Conservation (phyloP, 106 monocot species). For the Chionographis japonica region DNA sequence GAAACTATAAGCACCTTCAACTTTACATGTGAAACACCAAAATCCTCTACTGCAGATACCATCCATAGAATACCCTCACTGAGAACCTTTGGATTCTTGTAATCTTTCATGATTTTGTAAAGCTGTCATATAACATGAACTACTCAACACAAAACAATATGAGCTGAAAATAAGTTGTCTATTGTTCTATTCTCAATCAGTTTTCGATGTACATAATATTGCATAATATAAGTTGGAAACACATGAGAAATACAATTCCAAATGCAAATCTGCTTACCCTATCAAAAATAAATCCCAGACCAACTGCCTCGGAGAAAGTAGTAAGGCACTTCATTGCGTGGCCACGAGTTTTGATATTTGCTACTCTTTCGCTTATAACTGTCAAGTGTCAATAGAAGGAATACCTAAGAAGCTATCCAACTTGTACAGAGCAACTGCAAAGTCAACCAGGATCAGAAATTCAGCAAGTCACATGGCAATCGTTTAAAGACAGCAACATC, state of each 20-base stretch:
- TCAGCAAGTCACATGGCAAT: no score
- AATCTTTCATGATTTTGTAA: constrained; percentile 98
- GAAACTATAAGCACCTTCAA: constrained; percentile 54
- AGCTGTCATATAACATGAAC: constrained; percentile 38
- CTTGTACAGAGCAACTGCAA: background rate
- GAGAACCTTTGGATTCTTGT: constrained; percentile 97
- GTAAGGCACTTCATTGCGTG: constrained; percentile 99
- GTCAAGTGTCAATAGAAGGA: constrained; percentile 17
- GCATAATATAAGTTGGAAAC: background rate
- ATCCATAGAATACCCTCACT: constrained; percentile 98
- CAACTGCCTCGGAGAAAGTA: constrained; percentile 90
- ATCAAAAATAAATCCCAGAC: constrained; percentile 95
- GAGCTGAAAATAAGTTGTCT: no score
- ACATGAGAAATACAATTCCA: background rate
- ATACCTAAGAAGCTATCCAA: background rate
- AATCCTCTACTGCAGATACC: constrained; percentile 96
- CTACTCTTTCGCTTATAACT: constrained; percentile 93
- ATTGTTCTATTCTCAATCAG: no score
- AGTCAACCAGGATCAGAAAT: no score
- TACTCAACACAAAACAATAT: background rate
- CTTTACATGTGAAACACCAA: constrained; percentile 88
- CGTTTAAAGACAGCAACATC: no score
- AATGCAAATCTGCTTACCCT: constrained; percentile 42
- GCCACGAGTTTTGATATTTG: constrained; percentile 93
- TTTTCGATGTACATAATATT: background rate